phyloP scores from a whole-genome alignment of 73 alveolate genomes.

The Paramecium sonneborni region DNA sequence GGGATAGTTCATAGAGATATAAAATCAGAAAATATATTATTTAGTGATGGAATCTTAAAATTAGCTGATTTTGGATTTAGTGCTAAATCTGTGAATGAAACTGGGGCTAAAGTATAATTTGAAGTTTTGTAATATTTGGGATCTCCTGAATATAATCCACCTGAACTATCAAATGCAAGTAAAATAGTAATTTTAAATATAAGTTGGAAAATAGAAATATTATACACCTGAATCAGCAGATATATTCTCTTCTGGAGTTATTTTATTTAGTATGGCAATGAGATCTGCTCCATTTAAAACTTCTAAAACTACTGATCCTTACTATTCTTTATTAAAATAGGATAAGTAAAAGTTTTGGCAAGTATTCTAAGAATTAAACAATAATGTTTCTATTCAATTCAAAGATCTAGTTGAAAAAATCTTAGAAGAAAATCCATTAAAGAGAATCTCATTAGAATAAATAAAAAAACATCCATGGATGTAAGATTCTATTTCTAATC shows the following conservation, averaged over 20 bases:
- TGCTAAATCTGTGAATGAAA: slow-evolving; percentile 53
- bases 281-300: slow-evolving; percentile 65
- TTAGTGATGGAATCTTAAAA: neutral
- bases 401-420: slow-evolving; percentile 21
- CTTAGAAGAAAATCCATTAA: slow-evolving; percentile 27
- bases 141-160: slow-evolving; percentile 68
- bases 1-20: slow-evolving; percentile 55
- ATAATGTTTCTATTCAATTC: neutral
- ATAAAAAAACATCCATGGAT: slow-evolving; percentile 49
- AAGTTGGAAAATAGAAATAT: neutral
- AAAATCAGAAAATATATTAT: slow-evolving; percentile 36
- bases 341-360: slow-evolving; percentile 61
- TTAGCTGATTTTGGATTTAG: slow-evolving; percentile 60
- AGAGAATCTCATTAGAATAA: slow-evolving; percentile 25
- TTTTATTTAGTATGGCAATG: slow-evolving; percentile 65
- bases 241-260: slow-evolving; percentile 49
- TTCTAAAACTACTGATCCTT: slow-evolving; percentile 53
- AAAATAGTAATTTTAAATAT: neutral
- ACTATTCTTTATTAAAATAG: slow-evolving; percentile 41
- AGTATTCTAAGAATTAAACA: slow-evolving; percentile 30
- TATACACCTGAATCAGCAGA: slow-evolving; percentile 64
- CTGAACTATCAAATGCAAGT: slow-evolving; percentile 56
- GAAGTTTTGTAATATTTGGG: slow-evolving; percentile 52
- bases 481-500: neutral
- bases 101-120: slow-evolving; percentile 30